These are phyloP conservation scores for Botryotinia narcissicola DNA, from an alignment of 2,329 filamentous ascomycete species.

Conservation along the genomic window DNA sequence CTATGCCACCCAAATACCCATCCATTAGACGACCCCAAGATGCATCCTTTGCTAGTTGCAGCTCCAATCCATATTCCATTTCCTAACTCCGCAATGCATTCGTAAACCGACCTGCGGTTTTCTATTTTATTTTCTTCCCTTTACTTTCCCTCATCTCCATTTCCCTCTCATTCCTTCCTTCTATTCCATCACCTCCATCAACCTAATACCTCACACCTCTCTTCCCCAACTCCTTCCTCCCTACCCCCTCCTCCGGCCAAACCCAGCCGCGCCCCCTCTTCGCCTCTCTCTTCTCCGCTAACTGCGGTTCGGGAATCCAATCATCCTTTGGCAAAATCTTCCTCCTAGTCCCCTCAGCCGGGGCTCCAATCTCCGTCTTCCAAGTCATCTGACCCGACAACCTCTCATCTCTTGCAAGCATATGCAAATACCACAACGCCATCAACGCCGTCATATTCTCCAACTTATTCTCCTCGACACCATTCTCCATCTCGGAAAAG, in stretches of 20 bases:
- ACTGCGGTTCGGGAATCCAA: conserved; percentile 74
- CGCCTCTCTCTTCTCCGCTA: conserved; percentile 72
- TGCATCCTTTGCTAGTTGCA: neutral
- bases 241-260: conserved; percentile 69
- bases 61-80: neutral
- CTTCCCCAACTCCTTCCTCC: conserved; percentile 69
- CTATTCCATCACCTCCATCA: too few relatives aligned
- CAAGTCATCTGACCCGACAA: conserved; percentile 60
- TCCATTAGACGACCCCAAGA: neutral
- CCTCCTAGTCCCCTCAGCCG: conserved; percentile 67
- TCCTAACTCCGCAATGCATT: conserved; percentile 1
- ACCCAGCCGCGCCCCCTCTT: conserved; percentile 74
- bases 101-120: neutral
- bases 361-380: conserved; percentile 71
- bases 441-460: conserved; percentile 72
- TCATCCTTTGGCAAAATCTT: conserved; percentile 67
- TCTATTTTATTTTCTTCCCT: neutral
- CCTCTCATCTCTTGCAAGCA: conserved; percentile 62
- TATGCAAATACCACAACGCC: conserved; percentile 75
- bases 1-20: neutral
- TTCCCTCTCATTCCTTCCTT: too few relatives aligned
- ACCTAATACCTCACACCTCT: conserved; percentile 55
- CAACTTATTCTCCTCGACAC: conserved; percentile 40
- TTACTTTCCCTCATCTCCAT: neutral
- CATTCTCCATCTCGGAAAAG: conserved; percentile 21